Percentiles rank a stretch among this genome's conserved stretches.
Evolutionary conservation across 768 basidiomycete species (phyloP).

Genomic region (Coprinellus micaceus): DNA sequence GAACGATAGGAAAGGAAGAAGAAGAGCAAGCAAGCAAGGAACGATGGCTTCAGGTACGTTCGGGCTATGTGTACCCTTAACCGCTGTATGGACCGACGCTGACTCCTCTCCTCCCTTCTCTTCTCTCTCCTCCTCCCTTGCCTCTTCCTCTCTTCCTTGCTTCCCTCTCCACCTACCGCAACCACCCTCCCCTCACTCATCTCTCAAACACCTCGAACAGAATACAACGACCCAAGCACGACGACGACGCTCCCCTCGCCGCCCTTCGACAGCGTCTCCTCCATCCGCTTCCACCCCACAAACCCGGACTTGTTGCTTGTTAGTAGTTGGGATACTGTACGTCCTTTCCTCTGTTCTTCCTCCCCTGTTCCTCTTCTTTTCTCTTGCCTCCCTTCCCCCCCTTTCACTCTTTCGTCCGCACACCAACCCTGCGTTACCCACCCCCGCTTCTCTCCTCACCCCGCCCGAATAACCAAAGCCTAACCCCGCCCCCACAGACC

Average conservation of each 20-base stretch:
- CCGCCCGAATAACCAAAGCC: background rate
- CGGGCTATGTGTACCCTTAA: no score
- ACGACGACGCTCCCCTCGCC: constrained; percentile 41
- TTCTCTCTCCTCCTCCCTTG: no score
- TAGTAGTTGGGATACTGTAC: constrained; percentile 84
- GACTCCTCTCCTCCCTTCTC: no score
- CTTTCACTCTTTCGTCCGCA: background rate
- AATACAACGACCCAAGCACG: constrained; percentile 1
- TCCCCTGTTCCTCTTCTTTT: background rate
- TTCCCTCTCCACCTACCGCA: no score
- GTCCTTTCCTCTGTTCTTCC: constrained; percentile 12
- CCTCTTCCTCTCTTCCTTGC: no score
- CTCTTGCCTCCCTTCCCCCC: background rate
- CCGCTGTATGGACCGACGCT: no score
- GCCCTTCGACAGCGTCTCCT: constrained; percentile 83
- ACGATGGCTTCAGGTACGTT: no score
- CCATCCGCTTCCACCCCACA: constrained; percentile 75
- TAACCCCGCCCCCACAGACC: constrained; percentile 24
- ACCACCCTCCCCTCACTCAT: no score
- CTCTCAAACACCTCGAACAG: no score
- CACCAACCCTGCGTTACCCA: background rate
- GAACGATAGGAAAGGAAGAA: no score
- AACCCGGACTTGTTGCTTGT: constrained; percentile 78
- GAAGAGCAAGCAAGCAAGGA: no score
- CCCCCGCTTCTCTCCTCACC: background rate